phyloP scores from a whole-genome alignment of 345 rosid genomes.

The Syzygium jambos region DNA sequence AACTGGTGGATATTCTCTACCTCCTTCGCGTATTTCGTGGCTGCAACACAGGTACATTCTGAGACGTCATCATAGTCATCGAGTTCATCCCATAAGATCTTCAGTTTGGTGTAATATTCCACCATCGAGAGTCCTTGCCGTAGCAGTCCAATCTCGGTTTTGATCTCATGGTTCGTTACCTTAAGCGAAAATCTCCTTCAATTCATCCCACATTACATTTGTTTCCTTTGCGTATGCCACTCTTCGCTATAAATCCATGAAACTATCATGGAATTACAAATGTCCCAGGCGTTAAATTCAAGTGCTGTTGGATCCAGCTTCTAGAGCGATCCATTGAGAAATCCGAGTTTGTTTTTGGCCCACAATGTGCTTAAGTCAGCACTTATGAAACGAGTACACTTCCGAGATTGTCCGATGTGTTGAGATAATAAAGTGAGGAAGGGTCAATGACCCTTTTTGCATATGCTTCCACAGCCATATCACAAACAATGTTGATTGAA shows the following conservation, averaged over 20 bases:
- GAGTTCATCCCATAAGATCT: background rate
- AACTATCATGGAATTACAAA: slow-evolving; percentile 1
- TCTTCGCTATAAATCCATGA: background rate
- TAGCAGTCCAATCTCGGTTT: background rate
- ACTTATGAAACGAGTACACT: background rate
- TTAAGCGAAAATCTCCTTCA: background rate
- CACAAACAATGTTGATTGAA: too few relatives aligned
- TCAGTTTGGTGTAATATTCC: background rate
- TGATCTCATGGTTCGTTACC: background rate
- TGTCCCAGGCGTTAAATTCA: background rate
- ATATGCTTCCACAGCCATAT: too few relatives aligned
- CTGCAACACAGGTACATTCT: background rate
- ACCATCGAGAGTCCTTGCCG: background rate
- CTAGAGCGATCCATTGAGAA: background rate
- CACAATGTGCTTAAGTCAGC: background rate
- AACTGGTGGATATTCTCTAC: background rate
- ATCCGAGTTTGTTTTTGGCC: background rate
- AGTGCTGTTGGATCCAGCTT: background rate
- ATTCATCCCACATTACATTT: background rate
- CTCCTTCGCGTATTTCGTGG: background rate
- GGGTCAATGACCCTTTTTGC: background rate
- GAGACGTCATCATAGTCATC: background rate
- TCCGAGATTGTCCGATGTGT: background rate
- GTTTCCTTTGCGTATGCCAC: background rate
- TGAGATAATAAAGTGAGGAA: background rate